Conservation (phyloP, 2,329 filamentous ascomycete genomes). For the Beauveria sp. region DNA sequence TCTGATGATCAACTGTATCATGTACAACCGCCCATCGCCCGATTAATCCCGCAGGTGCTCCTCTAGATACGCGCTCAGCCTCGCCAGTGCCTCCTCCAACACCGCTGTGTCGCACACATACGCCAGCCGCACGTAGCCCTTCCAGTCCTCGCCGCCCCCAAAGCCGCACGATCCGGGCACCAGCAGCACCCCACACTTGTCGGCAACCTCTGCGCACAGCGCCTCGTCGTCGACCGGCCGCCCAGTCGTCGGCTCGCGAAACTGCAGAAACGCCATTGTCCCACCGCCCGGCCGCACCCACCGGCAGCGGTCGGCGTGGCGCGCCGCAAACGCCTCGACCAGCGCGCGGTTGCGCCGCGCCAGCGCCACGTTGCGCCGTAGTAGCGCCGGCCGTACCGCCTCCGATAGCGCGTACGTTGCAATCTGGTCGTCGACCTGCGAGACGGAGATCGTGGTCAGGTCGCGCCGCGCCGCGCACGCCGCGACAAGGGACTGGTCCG, state of each 20-base stretch:
- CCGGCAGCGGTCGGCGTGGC: slow-evolving; percentile 53
- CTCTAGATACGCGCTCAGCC: slow-evolving; percentile 33
- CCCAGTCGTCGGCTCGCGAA: slow-evolving; percentile 43
- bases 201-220: slow-evolving; percentile 62
- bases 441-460: slow-evolving; percentile 73
- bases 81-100: slow-evolving; percentile 56
- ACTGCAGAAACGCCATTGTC: slow-evolving; percentile 71
- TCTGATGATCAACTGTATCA: no score
- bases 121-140: slow-evolving; percentile 69
- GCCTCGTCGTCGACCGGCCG: slow-evolving; percentile 61
- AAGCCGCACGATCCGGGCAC: slow-evolving; percentile 69
- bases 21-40: neutral
- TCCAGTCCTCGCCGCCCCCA: slow-evolving; percentile 56
- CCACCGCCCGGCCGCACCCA: slow-evolving; percentile 73
- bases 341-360: slow-evolving; percentile 60
- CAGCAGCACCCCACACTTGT: slow-evolving; percentile 64
- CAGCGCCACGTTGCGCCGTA: slow-evolving; percentile 37
- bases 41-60: neutral
- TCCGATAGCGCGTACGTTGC: slow-evolving; percentile 64
- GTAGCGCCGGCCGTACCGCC: slow-evolving; percentile 30
- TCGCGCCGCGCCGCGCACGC: slow-evolving; percentile 59
- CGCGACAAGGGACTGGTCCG: slow-evolving; percentile 53
- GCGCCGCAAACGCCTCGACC: slow-evolving; percentile 59
- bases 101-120: slow-evolving; percentile 66
- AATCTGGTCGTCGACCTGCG: slow-evolving; percentile 62